Conservation (phyloP, 2,329 filamentous ascomycete species). For the Verticillium tricorpus region DNA sequence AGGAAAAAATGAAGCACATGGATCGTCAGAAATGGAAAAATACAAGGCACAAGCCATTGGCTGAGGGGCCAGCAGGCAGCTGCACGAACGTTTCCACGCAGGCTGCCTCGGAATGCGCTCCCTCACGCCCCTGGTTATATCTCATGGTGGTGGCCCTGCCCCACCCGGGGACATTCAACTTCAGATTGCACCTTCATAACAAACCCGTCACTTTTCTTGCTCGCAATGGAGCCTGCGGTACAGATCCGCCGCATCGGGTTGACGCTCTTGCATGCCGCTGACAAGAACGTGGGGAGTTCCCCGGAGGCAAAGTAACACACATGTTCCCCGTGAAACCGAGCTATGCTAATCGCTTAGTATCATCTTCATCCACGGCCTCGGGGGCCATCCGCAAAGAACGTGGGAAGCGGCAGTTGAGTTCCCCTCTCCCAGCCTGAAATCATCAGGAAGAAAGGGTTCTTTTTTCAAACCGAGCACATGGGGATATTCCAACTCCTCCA, state of each 20-base stretch:
- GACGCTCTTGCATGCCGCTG: neutral
- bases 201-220: neutral
- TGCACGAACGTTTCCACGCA: neutral
- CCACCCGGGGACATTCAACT: neutral
- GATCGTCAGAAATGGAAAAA: neutral
- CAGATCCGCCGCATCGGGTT: neutral
- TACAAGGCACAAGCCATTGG: neutral
- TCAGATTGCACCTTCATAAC: neutral
- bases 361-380: constrained; percentile 1
- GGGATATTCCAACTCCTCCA: neutral
- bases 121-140: neutral
- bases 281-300: neutral
- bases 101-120: neutral
- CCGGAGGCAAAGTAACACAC: neutral
- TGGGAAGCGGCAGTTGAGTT: neutral
- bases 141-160: neutral
- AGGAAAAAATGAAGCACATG: neutral
- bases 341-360: neutral
- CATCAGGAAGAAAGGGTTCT: neutral
- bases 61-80: neutral
- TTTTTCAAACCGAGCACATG: neutral
- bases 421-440: neutral
- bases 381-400: neutral
- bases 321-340: neutral
- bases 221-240: neutral